Percentiles rank a stretch among this genome's conserved stretches.
Evolutionary conservation across 169 alveolate genomes (phyloP).

Genomic region (Plasmodium adleri): DNA sequence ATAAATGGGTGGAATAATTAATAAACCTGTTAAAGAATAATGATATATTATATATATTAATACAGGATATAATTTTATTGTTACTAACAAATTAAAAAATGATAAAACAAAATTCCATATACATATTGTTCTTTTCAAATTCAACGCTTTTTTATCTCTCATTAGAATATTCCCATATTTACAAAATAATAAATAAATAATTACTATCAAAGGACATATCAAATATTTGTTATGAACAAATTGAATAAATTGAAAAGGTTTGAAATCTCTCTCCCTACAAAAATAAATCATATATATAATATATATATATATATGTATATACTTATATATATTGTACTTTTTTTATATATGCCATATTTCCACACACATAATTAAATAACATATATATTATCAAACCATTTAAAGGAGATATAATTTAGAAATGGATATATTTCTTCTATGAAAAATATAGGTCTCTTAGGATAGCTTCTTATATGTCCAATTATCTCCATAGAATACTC

Average conservation of each 20-base stretch:
- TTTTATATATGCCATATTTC: background rate
- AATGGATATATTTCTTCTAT: conserved; percentile 61
- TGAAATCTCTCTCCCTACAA: conserved; percentile 74
- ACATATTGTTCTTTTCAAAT: conserved; percentile 77
- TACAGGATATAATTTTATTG: conserved; percentile 43
- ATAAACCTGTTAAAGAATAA: conserved; percentile 81
- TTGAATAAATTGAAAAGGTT: conserved; percentile 53
- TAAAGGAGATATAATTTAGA: conserved; percentile 1
- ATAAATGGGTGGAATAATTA: conserved; percentile 83
- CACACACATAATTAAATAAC: background rate
- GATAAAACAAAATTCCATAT: conserved; percentile 87
- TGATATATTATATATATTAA: conserved; percentile 28
- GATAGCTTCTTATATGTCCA: conserved; percentile 55
- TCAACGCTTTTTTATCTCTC: conserved; percentile 79
- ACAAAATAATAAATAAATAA: conserved; percentile 80
- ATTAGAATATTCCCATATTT: conserved; percentile 81
- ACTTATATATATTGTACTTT: background rate
- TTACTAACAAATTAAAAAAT: conserved; percentile 82
- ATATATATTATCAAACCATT: conserved; percentile 9
- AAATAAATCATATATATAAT: background rate
- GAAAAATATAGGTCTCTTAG: conserved; percentile 33
- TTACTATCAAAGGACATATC: conserved; percentile 76
- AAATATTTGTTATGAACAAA: conserved; percentile 73
- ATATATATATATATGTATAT: background rate
- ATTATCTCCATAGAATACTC: conserved; percentile 37